These are phyloP conservation scores for Actinomucor elegans DNA, from an alignment of 371 early-diverging fungal genomes.

Conservation along the genomic window DNA sequence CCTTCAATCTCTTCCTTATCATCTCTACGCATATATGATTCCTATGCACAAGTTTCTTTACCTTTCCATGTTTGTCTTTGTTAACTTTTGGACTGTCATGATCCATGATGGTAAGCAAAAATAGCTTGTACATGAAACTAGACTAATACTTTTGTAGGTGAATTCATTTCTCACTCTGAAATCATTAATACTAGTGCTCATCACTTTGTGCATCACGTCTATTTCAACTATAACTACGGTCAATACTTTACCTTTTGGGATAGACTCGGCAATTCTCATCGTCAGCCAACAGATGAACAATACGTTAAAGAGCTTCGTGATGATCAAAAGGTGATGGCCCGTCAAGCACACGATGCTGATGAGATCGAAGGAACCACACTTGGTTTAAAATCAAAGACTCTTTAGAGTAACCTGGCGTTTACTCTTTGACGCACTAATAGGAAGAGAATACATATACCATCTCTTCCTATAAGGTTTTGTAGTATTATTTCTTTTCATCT, in stretches of 20 bases:
- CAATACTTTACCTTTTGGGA: constrained; percentile 95
- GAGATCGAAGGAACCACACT: constrained; percentile 40
- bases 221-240: constrained; percentile 98
- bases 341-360: constrained; percentile 70
- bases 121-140: background rate
- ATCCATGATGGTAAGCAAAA: constrained; percentile 88
- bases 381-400: constrained; percentile 5
- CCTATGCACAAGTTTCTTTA: constrained; percentile 92
- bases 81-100: constrained; percentile 94
- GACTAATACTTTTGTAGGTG: constrained; percentile 38
- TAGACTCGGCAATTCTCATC: constrained; percentile 71
- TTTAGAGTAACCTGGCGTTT: constrained; percentile 7
- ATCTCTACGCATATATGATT: constrained; percentile 82
- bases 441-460: too few relatives aligned
- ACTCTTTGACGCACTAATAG: too few relatives aligned
- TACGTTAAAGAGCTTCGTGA: constrained; percentile 62
- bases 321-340: constrained; percentile 64
- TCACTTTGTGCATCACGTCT: constrained; percentile 94
- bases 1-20: constrained; percentile 93
- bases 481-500: too few relatives aligned
- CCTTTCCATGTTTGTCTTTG: constrained; percentile 81
- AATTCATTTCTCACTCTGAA: constrained; percentile 56
- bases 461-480: too few relatives aligned
- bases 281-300: constrained; percentile 70
- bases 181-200: constrained; percentile 89